Percentiles rank a stretch among this genome's conserved stretches.
phyloP scores from a whole-genome alignment of 2,329 filamentous ascomycete species.

The Penicillium sp. region DNA sequence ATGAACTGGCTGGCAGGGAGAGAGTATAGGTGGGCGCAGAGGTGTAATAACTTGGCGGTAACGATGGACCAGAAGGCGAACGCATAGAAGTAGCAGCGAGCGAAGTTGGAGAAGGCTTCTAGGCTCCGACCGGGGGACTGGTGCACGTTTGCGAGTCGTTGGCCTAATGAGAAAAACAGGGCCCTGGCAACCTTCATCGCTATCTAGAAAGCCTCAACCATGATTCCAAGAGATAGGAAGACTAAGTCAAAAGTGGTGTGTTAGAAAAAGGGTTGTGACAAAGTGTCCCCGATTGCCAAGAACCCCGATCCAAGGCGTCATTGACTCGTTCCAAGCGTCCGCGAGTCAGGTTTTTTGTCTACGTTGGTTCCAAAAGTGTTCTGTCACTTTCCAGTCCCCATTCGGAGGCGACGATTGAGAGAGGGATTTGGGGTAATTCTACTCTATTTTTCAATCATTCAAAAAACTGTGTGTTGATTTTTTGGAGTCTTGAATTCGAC shows the following conservation, averaged over 20 bases:
- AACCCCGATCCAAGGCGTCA: conserved; percentile 3
- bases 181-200: neutral
- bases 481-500: no score
- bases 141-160: conserved; percentile 9
- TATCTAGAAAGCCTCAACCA: neutral
- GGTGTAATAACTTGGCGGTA: conserved; percentile 27
- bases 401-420: no score
- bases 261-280: neutral
- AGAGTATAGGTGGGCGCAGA: conserved; percentile 29
- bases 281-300: conserved; percentile 1
- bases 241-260: neutral
- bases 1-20: conserved; percentile 23
- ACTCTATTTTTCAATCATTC: no score
- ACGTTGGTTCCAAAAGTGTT: no score
- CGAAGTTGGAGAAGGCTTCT: conserved; percentile 28
- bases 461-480: no score
- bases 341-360: no score
- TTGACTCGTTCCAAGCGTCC: conserved; percentile 1
- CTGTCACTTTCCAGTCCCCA: no score
- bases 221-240: neutral
- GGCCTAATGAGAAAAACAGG: conserved; percentile 5
- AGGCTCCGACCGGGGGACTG: conserved; percentile 12
- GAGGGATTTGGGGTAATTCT: no score
- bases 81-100: conserved; percentile 32
- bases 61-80: conserved; percentile 28